Conservation (phyloP, 1,284 basidiomycete species). For the Fomitopsis palustris region DNA sequence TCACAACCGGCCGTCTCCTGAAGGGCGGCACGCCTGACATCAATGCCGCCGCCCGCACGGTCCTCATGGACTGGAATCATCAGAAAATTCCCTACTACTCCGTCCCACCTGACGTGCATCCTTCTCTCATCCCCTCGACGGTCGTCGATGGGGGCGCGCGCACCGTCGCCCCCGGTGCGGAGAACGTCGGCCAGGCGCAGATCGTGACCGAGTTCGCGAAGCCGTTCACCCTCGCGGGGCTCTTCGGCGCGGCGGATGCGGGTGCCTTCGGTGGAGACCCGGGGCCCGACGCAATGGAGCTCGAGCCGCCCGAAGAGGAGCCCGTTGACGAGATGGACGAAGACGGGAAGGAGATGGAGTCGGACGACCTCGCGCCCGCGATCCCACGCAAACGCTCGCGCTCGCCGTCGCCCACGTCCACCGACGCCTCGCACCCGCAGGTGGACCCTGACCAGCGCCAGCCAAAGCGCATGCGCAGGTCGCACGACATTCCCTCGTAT, state of each 20-base stretch:
- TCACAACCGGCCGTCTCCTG: constrained; percentile 80
- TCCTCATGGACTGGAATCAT: constrained; percentile 95
- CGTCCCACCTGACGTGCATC: constrained; percentile 73
- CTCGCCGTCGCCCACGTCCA: constrained; percentile 23
- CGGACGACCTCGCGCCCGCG: constrained; percentile 39
- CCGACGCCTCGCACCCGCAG: constrained; percentile 1
- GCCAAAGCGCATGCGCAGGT: constrained; percentile 56
- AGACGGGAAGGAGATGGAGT: constrained; percentile 42
- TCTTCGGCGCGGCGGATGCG: constrained; percentile 74
- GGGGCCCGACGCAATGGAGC: constrained; percentile 16
- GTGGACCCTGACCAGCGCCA: constrained; percentile 30
- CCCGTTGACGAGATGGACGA: constrained; percentile 45
- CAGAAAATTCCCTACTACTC: constrained; percentile 94
- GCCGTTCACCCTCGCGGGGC: constrained; percentile 71
- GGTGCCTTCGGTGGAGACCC: constrained; percentile 52
- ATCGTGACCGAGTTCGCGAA: constrained; percentile 65
- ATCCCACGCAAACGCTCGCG: constrained; percentile 36
- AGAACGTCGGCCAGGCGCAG: constrained; percentile 70
- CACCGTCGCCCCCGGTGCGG: constrained; percentile 62
- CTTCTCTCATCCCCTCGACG: constrained; percentile 65
- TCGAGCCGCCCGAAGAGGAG: constrained; percentile 26
- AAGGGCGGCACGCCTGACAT: constrained; percentile 95
- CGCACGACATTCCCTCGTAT: constrained; percentile 47
- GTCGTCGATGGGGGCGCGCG: constrained; percentile 27
- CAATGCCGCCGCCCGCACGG: constrained; percentile 75